Evolutionary conservation across 768 basidiomycete genomes (phyloP).

Genomic region (Leucogyrophana mollusca): DNA sequence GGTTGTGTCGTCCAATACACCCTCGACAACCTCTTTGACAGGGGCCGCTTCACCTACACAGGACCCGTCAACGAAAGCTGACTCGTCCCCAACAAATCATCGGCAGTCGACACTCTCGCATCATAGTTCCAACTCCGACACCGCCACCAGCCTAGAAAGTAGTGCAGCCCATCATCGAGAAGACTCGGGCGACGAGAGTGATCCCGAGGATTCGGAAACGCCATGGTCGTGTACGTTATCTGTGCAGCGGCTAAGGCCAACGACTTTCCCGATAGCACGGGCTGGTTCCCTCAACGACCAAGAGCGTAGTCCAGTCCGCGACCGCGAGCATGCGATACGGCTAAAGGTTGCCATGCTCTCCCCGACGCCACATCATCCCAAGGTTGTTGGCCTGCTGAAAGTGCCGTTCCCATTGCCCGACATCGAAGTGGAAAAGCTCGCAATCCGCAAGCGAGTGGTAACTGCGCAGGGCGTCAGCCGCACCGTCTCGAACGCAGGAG

Average conservation of each 20-base stretch:
- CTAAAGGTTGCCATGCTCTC: conserved; percentile 82
- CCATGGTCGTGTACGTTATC: conserved; percentile 92
- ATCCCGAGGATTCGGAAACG: conserved; percentile 95
- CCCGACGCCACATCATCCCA: conserved; percentile 95
- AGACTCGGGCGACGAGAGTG: conserved; percentile 77
- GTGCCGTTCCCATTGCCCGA: conserved; percentile 88
- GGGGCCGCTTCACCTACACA: conserved; percentile 10
- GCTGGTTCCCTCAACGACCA: conserved; percentile 6
- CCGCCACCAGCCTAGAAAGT: conserved; percentile 22
- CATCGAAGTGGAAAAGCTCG: conserved; percentile 65
- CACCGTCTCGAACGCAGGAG: conserved; percentile 29
- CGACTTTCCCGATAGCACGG: no score
- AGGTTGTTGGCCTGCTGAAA: conserved; percentile 88
- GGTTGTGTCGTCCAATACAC: conserved; percentile 6
- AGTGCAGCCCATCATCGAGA: conserved; percentile 19
- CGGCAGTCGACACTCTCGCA: conserved; percentile 42
- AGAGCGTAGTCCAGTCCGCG: conserved; percentile 3
- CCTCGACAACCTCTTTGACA: conserved; percentile 6
- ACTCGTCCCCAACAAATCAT: conserved; percentile 14
- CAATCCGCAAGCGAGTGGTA: conserved; percentile 49
- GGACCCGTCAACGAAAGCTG: conserved; percentile 1
- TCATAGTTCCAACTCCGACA: conserved; percentile 35
- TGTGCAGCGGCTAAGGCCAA: conserved; percentile 43
- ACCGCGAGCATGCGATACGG: conserved; percentile 15
- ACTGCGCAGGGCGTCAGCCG: conserved; percentile 23